phyloP scores from a whole-genome alignment of 352 stramenopile genomes.

The Pythium apleroticum region DNA sequence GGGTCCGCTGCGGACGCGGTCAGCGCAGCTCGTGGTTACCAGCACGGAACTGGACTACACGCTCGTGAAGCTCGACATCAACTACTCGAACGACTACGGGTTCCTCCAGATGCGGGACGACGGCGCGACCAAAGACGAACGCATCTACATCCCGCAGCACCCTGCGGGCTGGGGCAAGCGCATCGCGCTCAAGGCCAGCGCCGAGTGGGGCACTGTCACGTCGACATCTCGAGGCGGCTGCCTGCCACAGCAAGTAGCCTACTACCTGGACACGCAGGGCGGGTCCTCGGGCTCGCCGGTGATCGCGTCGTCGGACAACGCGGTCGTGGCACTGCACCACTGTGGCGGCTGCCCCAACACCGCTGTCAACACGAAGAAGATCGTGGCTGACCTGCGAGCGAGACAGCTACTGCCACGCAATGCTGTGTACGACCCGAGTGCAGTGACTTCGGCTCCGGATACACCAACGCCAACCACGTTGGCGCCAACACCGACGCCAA shows the following conservation, averaged over 20 bases:
- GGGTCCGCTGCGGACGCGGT: slow-evolving; percentile 34
- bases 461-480: slow-evolving; percentile 11
- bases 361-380: slow-evolving; percentile 64
- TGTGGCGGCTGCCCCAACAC: slow-evolving; percentile 78
- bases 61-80: slow-evolving; percentile 61
- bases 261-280: slow-evolving; percentile 67
- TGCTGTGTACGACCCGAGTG: slow-evolving; percentile 31
- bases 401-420: slow-evolving; percentile 43
- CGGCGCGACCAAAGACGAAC: slow-evolving; percentile 46
- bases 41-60: slow-evolving; percentile 54
- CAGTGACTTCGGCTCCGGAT: slow-evolving; percentile 6
- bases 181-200: slow-evolving; percentile 56
- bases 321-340: slow-evolving; percentile 68
- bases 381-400: slow-evolving; percentile 50
- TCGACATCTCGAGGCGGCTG: slow-evolving; percentile 47
- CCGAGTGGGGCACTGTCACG: slow-evolving; percentile 38
- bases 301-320: slow-evolving; percentile 55
- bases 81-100: slow-evolving; percentile 45
- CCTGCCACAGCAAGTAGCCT: slow-evolving; percentile 52
- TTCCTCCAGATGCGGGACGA: slow-evolving; percentile 55
- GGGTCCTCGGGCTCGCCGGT: slow-evolving; percentile 74
- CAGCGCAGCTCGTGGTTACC: slow-evolving; percentile 40
- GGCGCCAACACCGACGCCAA: slow-evolving; percentile 13
- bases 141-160: slow-evolving; percentile 68
- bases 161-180: slow-evolving; percentile 65